These are phyloP conservation scores for Pseudocercospora macadamiae DNA, from an alignment of 2,329 filamentous ascomycete species.

Conservation along the genomic window DNA sequence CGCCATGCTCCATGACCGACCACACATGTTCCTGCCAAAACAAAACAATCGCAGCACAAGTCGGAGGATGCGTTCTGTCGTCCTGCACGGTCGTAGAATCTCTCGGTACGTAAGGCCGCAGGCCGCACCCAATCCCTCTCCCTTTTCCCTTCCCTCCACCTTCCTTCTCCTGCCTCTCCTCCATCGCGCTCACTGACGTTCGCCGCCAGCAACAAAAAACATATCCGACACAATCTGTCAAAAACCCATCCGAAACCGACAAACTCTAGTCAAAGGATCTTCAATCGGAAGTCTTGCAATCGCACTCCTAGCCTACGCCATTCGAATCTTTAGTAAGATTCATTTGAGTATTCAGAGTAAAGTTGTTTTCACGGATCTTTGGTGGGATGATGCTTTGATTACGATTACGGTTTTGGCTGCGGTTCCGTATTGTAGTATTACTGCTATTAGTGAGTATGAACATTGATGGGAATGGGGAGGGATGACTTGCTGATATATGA, in stretches of 20 bases:
- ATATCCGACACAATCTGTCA: constrained; percentile 17
- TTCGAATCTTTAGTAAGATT: constrained; percentile 7
- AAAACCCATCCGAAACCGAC: constrained; percentile 3
- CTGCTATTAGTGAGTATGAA: background rate
- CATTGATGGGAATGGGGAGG: too few relatives aligned
- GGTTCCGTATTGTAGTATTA: background rate
- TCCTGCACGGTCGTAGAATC: constrained; percentile 13
- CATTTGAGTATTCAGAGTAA: background rate
- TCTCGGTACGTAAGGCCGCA: constrained; percentile 2
- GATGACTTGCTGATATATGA: too few relatives aligned
- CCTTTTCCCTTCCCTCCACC: too few relatives aligned
- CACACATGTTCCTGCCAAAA: constrained; percentile 16
- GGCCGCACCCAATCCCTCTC: too few relatives aligned
- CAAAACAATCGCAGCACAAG: background rate
- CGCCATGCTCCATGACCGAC: constrained; percentile 9
- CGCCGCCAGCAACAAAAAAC: constrained; percentile 18
- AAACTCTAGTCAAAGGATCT: background rate
- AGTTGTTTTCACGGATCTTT: constrained; percentile 5
- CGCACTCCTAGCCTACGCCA: background rate
- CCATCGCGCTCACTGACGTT: background rate
- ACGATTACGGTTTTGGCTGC: constrained; percentile 8
- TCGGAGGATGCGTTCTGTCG: constrained; percentile 10
- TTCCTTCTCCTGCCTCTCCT: too few relatives aligned
- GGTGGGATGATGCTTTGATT: constrained; percentile 22
- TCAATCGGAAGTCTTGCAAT: background rate